Conservation (phyloP, 2,329 filamentous ascomycete genomes). For the Sporothrix humicola region DNA sequence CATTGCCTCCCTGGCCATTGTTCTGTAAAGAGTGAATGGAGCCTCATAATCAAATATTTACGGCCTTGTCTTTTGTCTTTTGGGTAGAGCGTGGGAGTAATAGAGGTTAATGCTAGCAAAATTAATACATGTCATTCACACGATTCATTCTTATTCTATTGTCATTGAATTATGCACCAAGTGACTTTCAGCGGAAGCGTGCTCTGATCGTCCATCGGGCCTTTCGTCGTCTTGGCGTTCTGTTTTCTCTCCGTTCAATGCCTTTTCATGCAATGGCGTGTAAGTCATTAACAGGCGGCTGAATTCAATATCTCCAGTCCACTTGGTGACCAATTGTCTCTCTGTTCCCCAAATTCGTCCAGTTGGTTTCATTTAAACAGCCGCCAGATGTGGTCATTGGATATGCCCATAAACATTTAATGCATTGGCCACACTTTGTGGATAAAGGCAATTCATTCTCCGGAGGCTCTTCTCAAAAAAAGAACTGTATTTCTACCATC, state of each 20-base stretch:
- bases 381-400: background rate
- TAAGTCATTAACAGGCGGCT: background rate
- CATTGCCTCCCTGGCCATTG: constrained; percentile 1
- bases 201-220: background rate
- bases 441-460: too few species aligned
- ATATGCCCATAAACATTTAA: background rate
- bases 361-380: constrained; percentile 6
- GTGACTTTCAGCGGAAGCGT: background rate
- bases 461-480: too few species aligned
- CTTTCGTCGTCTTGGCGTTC: background rate
- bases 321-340: too few species aligned
- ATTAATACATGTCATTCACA: background rate
- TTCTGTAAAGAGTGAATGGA: background rate
- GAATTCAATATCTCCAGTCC: too few species aligned
- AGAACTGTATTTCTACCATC: background rate
- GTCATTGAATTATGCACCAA: too few species aligned
- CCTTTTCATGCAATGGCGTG: background rate
- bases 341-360: too few species aligned
- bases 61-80: background rate
- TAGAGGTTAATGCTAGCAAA: constrained; percentile 1
- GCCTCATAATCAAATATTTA: too few species aligned
- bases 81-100: background rate
- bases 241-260: background rate
- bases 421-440: background rate
- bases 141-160: background rate